Percentiles rank a stretch among this genome's conserved stretches.
phyloP scores from a whole-genome alignment of 2,329 filamentous ascomycete species.

The Neofusicoccum cordaticola region DNA sequence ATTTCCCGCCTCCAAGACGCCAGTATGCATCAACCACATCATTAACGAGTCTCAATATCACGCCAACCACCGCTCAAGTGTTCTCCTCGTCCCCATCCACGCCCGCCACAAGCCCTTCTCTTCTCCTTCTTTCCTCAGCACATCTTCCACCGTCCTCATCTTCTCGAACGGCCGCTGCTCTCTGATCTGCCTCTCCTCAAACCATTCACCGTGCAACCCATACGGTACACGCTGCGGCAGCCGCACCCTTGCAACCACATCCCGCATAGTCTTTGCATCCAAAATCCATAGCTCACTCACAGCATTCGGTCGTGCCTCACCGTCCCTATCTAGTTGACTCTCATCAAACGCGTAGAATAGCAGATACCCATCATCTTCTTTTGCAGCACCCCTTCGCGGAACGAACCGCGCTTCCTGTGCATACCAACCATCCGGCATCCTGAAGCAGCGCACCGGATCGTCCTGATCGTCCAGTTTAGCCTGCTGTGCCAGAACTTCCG shows the following conservation, averaged over 20 bases:
- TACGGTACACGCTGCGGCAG: slow-evolving; percentile 69
- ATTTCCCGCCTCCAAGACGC: not conserved
- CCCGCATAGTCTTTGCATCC: slow-evolving; percentile 60
- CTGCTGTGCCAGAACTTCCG: slow-evolving; percentile 49
- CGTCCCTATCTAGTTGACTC: slow-evolving; percentile 55
- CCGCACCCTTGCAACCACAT: slow-evolving; percentile 57
- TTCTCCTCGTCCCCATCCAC: slow-evolving; percentile 31
- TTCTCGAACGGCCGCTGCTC: slow-evolving; percentile 45
- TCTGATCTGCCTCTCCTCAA: slow-evolving; percentile 52
- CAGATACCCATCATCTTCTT: slow-evolving; percentile 66
- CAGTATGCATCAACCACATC: not conserved
- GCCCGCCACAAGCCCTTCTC: slow-evolving; percentile 17
- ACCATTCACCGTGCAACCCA: slow-evolving; percentile 65
- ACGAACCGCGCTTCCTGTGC: slow-evolving; percentile 69
- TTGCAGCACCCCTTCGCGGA: slow-evolving; percentile 37
- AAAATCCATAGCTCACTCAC: slow-evolving; percentile 67
- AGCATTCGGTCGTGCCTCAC: slow-evolving; percentile 41
- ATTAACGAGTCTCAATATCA: not conserved
- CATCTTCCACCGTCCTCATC: slow-evolving; percentile 27
- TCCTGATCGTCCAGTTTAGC: slow-evolving; percentile 27
- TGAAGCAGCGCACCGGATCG: slow-evolving; percentile 62
- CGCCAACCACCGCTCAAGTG: slow-evolving; percentile 24
- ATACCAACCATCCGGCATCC: slow-evolving; percentile 59
- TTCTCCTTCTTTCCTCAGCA: slow-evolving; percentile 21
- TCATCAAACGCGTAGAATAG: slow-evolving; percentile 71